A percentile compares a stretch with the other conserved stretches of the same genome.
phyloP scores from a whole-genome alignment of 202 grass and related monocot genomes.

The Setaria viridis region DNA sequence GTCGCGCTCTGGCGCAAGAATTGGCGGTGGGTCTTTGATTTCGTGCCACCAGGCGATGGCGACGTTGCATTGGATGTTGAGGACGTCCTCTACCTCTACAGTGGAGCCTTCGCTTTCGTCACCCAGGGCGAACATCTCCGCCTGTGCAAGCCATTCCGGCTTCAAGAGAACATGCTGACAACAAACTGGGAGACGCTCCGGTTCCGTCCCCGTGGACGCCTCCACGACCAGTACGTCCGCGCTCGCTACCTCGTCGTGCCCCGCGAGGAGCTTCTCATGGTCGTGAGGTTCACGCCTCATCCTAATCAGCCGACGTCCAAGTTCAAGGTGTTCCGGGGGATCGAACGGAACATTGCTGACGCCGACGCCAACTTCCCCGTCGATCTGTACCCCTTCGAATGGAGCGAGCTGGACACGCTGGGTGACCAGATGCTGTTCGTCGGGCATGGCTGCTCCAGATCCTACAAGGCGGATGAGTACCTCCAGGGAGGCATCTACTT shows the following conservation, averaged over 20 bases:
- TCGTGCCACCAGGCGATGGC: background rate
- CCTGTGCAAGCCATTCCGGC: background rate
- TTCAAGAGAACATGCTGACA: background rate
- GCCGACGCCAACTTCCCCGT: background rate
- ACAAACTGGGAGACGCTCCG: background rate
- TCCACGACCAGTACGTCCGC: background rate
- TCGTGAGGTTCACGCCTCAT: background rate
- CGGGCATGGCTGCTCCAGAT: background rate
- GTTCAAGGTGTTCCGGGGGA: background rate
- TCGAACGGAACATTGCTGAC: background rate
- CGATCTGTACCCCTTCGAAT: background rate
- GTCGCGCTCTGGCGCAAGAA: background rate
- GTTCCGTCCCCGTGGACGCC: background rate
- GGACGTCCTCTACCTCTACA: background rate
- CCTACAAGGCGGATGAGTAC: background rate
- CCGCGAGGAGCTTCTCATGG: constrained; percentile 1
- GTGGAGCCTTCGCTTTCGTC: background rate
- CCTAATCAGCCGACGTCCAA: background rate
- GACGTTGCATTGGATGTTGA: background rate
- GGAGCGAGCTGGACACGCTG: background rate
- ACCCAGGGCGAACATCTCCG: background rate
- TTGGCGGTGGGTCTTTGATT: background rate
- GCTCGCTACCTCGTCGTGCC: background rate
- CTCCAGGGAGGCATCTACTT: background rate
- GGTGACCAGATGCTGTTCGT: background rate